Conservation (phyloP, 345 rosid species). For the Brassica rapa region DNA sequence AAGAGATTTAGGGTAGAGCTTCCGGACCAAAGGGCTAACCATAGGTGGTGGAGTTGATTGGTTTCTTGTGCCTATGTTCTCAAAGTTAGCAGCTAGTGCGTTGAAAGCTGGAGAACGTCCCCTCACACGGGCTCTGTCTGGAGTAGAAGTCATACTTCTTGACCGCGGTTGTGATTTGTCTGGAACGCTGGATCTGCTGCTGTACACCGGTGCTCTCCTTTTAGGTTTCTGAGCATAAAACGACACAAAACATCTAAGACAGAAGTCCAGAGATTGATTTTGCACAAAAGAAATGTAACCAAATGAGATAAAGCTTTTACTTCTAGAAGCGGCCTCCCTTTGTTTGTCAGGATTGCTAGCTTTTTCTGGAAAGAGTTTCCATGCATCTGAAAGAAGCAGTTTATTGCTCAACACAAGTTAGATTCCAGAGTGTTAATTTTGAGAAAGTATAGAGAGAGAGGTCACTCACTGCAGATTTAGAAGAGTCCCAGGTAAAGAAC, state of each 20-base stretch:
- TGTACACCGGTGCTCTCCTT: constrained; percentile 71
- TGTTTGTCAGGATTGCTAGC: constrained; percentile 74
- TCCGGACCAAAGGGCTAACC: constrained; percentile 64
- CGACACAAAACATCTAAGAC: constrained; percentile 22
- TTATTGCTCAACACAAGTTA: neutral
- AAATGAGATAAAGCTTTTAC: constrained; percentile 49
- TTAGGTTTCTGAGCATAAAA: constrained; percentile 72
- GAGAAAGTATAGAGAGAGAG: constrained; percentile 14
- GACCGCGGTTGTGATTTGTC: constrained; percentile 89
- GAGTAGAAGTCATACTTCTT: constrained; percentile 95
- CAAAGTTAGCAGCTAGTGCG: constrained; percentile 94
- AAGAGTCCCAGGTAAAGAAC: constrained; percentile 90
- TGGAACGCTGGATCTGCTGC: constrained; percentile 86
- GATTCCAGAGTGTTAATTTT: neutral
- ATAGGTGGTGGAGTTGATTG: constrained; percentile 99
- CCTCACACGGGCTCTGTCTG: constrained; percentile 96
- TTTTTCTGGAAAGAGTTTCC: constrained; percentile 96
- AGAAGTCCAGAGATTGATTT: constrained; percentile 4
- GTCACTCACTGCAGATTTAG: constrained; percentile 72
- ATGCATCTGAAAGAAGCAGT: constrained; percentile 65
- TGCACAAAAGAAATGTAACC: neutral
- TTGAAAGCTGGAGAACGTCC: constrained; percentile 99
- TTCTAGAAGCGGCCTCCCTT: constrained; percentile 64
- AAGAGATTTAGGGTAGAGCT: constrained; percentile 83
- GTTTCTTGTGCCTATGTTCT: constrained; percentile 74